Percentiles rank a stretch among this genome's conserved stretches.
Evolutionary conservation across 225 moss, liverwort and hornwort genomes (phyloP).

Genomic region (Takakia lepidozioides): DNA sequence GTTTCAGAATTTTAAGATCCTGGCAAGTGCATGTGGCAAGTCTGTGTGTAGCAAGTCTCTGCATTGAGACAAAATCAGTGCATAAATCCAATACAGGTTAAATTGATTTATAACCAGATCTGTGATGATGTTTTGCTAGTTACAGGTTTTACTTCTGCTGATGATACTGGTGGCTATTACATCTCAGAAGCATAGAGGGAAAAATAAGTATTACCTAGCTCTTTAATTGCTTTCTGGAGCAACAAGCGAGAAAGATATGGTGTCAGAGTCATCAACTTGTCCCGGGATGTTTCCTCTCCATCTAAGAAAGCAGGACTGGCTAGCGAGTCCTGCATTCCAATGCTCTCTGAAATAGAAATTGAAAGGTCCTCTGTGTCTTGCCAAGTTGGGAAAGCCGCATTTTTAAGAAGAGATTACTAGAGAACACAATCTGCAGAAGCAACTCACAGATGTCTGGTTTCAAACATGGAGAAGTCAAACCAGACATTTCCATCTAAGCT

Average conservation of each 20-base stretch:
- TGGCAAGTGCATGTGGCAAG: too few species aligned
- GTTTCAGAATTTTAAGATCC: too few species aligned
- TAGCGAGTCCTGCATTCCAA: conserved; percentile 15
- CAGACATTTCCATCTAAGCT: too few species aligned
- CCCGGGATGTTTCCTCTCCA: conserved; percentile 15
- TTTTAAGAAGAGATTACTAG: neutral
- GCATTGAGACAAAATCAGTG: neutral
- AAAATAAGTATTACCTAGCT: conserved; percentile 9
- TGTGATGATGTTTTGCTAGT: neutral
- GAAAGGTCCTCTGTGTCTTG: too few species aligned
- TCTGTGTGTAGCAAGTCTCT: neutral
- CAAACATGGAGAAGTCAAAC: too few species aligned
- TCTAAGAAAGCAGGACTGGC: conserved; percentile 9
- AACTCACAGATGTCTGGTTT: too few species aligned
- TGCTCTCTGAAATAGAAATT: neutral
- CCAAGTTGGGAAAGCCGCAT: too few species aligned
- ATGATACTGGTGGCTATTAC: neutral
- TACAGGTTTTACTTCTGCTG: neutral
- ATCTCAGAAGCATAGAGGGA: neutral
- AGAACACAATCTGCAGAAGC: neutral
- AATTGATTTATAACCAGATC: neutral
- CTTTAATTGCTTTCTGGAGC: conserved; percentile 18
- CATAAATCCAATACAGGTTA: neutral
- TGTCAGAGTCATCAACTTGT: conserved; percentile 13
- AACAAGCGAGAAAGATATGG: conserved; percentile 37